A percentile compares a stretch with the other conserved stretches of the same genome.
phyloP scores from a whole-genome alignment of 768 basidiomycete species.

The Tephrocybe sp. region DNA sequence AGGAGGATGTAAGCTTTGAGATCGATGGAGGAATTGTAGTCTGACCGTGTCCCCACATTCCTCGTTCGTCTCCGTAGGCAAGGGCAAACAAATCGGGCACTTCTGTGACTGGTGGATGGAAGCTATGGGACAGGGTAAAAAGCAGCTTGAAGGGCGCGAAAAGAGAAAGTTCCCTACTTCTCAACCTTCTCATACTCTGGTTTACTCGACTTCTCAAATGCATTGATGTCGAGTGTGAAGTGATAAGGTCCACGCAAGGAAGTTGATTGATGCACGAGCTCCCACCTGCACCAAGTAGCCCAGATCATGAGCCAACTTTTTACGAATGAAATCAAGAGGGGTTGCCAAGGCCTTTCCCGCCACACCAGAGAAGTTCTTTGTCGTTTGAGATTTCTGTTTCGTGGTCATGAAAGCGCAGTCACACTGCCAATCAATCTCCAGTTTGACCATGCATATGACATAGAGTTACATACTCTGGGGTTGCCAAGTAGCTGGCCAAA shows the following conservation, averaged over 20 bases:
- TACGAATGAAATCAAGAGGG: too few relatives aligned
- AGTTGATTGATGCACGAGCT: constrained; percentile 46
- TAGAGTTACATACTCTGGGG: constrained; percentile 19
- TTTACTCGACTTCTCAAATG: constrained; percentile 49
- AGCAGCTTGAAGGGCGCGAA: neutral
- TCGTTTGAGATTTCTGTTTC: constrained; percentile 24
- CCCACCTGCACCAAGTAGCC: constrained; percentile 28
- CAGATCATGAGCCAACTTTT: neutral
- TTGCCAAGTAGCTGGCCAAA: constrained; percentile 25
- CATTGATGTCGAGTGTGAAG: constrained; percentile 27
- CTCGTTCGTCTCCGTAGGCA: too few relatives aligned
- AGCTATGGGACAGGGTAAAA: too few relatives aligned
- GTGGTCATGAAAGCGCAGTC: constrained; percentile 34
- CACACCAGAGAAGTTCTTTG: constrained; percentile 22
- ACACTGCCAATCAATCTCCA: constrained; percentile 20
- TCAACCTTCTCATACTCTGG: constrained; percentile 41
- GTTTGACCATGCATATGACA: neutral
- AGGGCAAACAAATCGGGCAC: too few relatives aligned
- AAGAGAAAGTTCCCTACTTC: constrained; percentile 22
- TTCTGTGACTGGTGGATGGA: too few relatives aligned
- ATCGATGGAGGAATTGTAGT: neutral
- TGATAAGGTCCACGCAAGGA: constrained; percentile 30
- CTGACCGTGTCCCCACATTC: too few relatives aligned
- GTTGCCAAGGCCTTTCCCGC: constrained; percentile 32
- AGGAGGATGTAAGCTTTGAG: constrained; percentile 25